Evolutionary conservation across 2,329 filamentous ascomycete species (phyloP).

Genomic region (Berkeleyomyces basicola): DNA sequence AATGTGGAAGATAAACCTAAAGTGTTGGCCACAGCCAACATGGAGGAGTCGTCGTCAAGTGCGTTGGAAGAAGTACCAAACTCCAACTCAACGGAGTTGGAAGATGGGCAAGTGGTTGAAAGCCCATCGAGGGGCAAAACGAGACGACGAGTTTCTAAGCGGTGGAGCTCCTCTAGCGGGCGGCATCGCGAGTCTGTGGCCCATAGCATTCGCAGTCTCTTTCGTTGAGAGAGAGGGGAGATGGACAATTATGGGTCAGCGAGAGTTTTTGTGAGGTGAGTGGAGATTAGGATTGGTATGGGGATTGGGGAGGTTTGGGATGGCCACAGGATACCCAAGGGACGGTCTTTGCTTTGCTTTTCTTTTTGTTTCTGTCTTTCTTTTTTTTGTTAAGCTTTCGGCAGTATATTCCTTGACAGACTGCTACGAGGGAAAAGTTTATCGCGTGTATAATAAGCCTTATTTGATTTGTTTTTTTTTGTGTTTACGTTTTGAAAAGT

Average conservation of each 20-base stretch:
- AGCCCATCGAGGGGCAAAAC: conserved; percentile 1
- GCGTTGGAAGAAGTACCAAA: background rate
- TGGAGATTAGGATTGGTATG: background rate
- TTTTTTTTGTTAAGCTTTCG: background rate
- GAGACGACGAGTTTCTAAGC: conserved; percentile 5
- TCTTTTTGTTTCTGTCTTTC: background rate
- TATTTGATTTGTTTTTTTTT: too few relatives aligned
- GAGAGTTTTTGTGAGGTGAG: background rate
- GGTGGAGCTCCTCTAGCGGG: conserved; percentile 9
- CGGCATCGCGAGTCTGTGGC: conserved; percentile 12
- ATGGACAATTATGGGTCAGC: background rate
- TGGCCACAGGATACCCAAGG: background rate
- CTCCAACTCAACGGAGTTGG: background rate
- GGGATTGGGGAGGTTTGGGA: background rate
- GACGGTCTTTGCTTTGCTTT: background rate
- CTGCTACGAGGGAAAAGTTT: background rate
- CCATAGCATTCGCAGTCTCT: conserved; percentile 10
- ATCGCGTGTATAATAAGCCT: too few relatives aligned
- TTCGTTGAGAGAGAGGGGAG: conserved; percentile 3
- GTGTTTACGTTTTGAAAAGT: too few relatives aligned
- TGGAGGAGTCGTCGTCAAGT: background rate
- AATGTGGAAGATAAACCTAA: conserved; percentile 4
- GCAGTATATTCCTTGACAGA: background rate
- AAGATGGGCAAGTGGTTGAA: background rate
- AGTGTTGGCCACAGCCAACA: background rate